Conservation (phyloP, 495 filamentous ascomycete genomes). For the Pyrenula aspistea region DNA sequence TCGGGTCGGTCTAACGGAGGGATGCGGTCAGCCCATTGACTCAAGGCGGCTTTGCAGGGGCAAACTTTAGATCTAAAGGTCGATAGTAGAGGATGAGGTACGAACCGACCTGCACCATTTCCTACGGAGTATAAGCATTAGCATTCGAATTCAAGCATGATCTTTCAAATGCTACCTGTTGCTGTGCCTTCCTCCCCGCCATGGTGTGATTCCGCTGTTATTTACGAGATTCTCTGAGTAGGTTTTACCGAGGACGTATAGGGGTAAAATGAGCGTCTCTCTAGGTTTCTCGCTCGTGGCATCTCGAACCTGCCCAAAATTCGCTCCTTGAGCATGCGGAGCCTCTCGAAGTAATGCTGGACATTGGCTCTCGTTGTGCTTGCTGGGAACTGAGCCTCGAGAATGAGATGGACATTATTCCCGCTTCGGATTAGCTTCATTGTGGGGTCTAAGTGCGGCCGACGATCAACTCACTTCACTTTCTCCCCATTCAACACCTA, state of each 20-base stretch:
- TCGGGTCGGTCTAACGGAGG: constrained; percentile 31
- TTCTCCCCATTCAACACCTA: no score
- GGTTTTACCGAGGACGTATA: no score
- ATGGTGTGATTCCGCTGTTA: no score
- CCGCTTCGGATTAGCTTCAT: neutral
- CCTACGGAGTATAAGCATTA: constrained; percentile 45
- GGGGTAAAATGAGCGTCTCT: no score
- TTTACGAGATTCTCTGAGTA: no score
- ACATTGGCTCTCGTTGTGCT: no score
- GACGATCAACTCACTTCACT: no score
- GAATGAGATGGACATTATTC: neutral
- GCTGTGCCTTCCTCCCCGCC: constrained; percentile 54
- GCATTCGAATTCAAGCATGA: constrained; percentile 7
- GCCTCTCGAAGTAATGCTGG: no score
- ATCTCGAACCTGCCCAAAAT: no score
- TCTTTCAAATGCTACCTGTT: constrained; percentile 65
- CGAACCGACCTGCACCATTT: constrained; percentile 99
- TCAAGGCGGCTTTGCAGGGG: neutral
- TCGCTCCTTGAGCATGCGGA: no score
- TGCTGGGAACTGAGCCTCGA: neutral
- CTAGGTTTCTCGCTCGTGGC: no score
- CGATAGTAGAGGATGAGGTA: constrained; percentile 23
- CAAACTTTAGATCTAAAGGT: neutral
- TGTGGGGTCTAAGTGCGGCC: neutral
- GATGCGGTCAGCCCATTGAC: neutral